Evolutionary conservation across 2,329 filamentous ascomycete species (phyloP).

Genomic region (Pestalotiopsis sp.): DNA sequence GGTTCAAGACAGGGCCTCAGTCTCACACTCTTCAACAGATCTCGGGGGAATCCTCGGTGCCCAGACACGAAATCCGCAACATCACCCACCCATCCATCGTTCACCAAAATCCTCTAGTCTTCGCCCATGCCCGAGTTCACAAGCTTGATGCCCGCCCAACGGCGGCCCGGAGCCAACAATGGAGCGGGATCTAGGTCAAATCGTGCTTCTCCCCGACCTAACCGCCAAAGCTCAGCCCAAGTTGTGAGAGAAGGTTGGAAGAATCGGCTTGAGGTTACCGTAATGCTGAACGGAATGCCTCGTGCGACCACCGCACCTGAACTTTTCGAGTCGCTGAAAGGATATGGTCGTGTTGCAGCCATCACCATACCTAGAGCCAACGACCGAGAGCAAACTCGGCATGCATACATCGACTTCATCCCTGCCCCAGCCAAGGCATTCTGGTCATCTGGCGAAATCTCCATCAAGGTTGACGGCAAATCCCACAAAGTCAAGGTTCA

Average conservation of each 20-base stretch:
- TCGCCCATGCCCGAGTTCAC: no score
- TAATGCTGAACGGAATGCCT: conserved; percentile 36
- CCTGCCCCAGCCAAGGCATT: conserved; percentile 54
- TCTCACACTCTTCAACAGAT: no score
- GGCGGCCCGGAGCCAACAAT: neutral
- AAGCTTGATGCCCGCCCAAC: neutral
- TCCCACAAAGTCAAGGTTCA: neutral
- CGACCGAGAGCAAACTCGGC: conserved; percentile 36
- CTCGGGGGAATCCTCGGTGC: no score
- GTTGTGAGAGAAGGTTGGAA: conserved; percentile 28
- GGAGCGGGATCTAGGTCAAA: neutral
- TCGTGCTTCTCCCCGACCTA: conserved; percentile 1
- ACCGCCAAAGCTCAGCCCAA: conserved; percentile 6
- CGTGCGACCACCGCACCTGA: conserved; percentile 36
- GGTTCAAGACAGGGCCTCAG: no score
- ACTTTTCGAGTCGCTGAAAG: conserved; percentile 52
- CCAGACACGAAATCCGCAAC: no score
- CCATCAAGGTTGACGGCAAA: conserved; percentile 16
- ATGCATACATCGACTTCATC: conserved; percentile 55
- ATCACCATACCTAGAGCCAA: conserved; percentile 56
- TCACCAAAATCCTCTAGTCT: no score
- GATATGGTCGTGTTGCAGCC: conserved; percentile 51
- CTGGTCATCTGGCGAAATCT: conserved; percentile 41
- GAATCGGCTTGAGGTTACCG: conserved; percentile 32
- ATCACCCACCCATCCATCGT: no score